phyloP scores from a whole-genome alignment of 2,329 filamentous ascomycete genomes.

The Venturia oleaginea region DNA sequence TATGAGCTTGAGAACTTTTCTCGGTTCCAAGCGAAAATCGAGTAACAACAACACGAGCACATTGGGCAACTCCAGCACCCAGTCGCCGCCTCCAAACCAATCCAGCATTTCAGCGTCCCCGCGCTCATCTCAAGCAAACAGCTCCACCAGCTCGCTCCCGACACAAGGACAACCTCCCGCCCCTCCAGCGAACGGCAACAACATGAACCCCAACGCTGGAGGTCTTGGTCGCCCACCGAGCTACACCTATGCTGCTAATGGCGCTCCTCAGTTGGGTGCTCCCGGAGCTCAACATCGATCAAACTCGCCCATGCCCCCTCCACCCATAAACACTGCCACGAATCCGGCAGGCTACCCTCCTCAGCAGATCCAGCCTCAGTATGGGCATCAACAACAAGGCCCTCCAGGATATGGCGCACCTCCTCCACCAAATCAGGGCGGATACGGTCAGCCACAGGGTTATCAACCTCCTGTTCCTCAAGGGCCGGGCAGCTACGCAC shows the following conservation, averaged over 20 bases:
- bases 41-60: neutral
- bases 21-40: constrained; percentile 14
- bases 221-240: constrained; percentile 51
- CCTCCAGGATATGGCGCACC: constrained; percentile 26
- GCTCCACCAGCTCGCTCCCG: constrained; percentile 15
- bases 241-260: constrained; percentile 46
- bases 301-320: constrained; percentile 44
- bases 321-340: constrained; percentile 46
- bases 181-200: neutral
- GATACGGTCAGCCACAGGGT: constrained; percentile 23
- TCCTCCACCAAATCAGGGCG: constrained; percentile 27
- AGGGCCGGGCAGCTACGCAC: constrained; percentile 22
- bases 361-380: constrained; percentile 23
- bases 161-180: neutral
- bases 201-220: constrained; percentile 44
- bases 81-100: neutral
- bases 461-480: constrained; percentile 19
- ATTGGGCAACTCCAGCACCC: neutral
- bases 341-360: constrained; percentile 39
- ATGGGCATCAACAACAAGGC: constrained; percentile 27
- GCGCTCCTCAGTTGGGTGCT: constrained; percentile 25
- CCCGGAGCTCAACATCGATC: constrained; percentile 35
- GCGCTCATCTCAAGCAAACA: constrained; percentile 9
- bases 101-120: constrained; percentile 10
- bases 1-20: constrained; percentile 5